A percentile compares a stretch with the other conserved stretches of the same genome.
Conservation (phyloP, 2,329 filamentous ascomycete genomes). For the Penicillium sp. region DNA sequence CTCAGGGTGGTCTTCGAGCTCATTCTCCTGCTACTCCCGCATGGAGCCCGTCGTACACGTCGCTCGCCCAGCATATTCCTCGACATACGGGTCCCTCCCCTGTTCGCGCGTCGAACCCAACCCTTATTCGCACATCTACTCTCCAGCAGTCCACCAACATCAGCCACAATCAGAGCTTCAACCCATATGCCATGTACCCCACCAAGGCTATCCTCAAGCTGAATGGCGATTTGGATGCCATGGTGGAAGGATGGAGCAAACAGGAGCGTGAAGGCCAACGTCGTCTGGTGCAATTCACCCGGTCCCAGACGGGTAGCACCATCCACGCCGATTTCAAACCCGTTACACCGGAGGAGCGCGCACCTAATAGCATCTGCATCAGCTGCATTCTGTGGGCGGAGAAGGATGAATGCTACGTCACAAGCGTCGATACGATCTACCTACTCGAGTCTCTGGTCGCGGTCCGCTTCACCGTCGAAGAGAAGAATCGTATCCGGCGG, state of each 20-base stretch:
- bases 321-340: conserved; percentile 77
- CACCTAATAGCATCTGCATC: conserved; percentile 83
- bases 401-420: conserved; percentile 86
- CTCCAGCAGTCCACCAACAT: conserved; percentile 55
- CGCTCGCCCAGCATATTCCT: conserved; percentile 37
- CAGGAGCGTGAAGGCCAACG: conserved; percentile 78
- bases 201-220: conserved; percentile 83
- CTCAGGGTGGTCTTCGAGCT: conserved; percentile 47
- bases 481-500: conserved; percentile 95
- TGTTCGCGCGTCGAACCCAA: conserved; percentile 51
- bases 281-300: conserved; percentile 82
- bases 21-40: conserved; percentile 48
- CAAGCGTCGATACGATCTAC: conserved; percentile 93
- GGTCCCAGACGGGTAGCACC: conserved; percentile 76
- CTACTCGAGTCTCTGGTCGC: conserved; percentile 89
- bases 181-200: conserved; percentile 76
- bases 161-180: conserved; percentile 58
- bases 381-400: conserved; percentile 98
- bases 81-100: conserved; percentile 48
- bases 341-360: conserved; percentile 73
- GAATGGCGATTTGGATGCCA: conserved; percentile 75
- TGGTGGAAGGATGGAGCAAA: conserved; percentile 77
- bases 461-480: conserved; percentile 86
- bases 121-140: conserved; percentile 66
- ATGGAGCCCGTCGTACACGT: conserved; percentile 50